phyloP scores from a whole-genome alignment of 2,329 filamentous ascomycete genomes.

The Pseudogymnoascus sp. region DNA sequence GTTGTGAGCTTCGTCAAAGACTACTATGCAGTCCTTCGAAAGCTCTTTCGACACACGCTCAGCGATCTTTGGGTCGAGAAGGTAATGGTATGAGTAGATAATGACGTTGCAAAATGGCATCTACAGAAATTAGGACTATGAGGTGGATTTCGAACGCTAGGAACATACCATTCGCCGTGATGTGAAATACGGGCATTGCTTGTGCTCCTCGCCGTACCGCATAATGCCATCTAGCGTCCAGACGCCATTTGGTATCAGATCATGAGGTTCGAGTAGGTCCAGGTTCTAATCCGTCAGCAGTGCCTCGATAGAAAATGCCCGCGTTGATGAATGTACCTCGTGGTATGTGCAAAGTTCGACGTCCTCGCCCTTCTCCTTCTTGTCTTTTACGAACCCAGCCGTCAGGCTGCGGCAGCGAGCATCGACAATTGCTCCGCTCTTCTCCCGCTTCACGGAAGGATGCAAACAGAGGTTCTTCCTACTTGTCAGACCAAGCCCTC shows the following conservation, averaged over 20 bases:
- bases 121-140: conserved; percentile 33
- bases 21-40: conserved; percentile 96
- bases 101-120: conserved; percentile 99
- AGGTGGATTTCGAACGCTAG: neutral
- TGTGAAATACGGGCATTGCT: conserved; percentile 97
- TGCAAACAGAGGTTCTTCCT: conserved; percentile 96
- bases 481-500: conserved; percentile 85
- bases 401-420: conserved; percentile 92
- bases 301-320: neutral
- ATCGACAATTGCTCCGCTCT: conserved; percentile 89
- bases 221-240: conserved; percentile 90
- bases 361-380: conserved; percentile 89
- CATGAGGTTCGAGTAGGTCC: conserved; percentile 88
- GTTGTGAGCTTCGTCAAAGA: conserved; percentile 98
- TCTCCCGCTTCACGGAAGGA: conserved; percentile 90
- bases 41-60: conserved; percentile 90
- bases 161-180: conserved; percentile 74
- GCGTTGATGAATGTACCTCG: conserved; percentile 46
- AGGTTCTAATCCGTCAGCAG: conserved; percentile 54
- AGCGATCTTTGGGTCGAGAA: conserved; percentile 95
- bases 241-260: conserved; percentile 86
- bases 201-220: conserved; percentile 85
- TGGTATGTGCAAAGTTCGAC: conserved; percentile 94
- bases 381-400: conserved; percentile 94
- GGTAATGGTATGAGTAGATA: conserved; percentile 98